Evolutionary conservation across 2,329 filamentous ascomycete genomes (phyloP).

Genomic region (Penicillium nordicum): DNA sequence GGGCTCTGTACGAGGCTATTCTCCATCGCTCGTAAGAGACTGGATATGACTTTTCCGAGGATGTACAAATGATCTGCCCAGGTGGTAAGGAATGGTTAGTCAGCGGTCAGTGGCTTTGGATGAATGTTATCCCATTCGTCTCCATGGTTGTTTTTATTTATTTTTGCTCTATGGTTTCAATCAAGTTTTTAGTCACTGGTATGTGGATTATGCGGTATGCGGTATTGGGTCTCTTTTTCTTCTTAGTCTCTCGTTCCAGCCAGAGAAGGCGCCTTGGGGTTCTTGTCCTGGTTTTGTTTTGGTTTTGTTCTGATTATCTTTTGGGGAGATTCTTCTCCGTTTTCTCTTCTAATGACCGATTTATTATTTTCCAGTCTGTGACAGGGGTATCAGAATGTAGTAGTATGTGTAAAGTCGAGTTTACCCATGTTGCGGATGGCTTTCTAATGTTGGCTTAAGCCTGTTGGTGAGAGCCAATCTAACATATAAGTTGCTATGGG

Average conservation of each 20-base stretch:
- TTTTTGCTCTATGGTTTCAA: conserved; percentile 12
- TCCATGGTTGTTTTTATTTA: not conserved
- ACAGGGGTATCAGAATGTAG: not conserved
- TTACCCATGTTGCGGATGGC: not conserved
- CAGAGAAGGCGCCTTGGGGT: conserved; percentile 21
- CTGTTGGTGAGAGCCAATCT: not conserved
- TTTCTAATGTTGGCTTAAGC: not conserved
- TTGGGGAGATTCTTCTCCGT: not conserved
- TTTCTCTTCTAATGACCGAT: conserved; percentile 4
- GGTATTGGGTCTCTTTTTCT: conserved; percentile 13
- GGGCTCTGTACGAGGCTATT: conserved; percentile 47
- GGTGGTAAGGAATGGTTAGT: not conserved
- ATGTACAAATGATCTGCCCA: conserved; percentile 16
- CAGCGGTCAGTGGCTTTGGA: not conserved
- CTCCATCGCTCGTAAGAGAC: conserved; percentile 35
- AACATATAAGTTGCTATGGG: not conserved
- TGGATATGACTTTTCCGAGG: conserved; percentile 1
- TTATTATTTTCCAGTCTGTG: not conserved
- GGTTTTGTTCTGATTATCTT: not conserved
- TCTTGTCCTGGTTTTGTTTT: conserved; percentile 7
- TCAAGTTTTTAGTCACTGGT: conserved; percentile 13
- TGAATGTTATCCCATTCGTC: not conserved
- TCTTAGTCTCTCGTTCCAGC: conserved; percentile 26
- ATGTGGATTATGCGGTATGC: conserved; percentile 24
- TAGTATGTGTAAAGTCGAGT: not conserved